phyloP scores from a whole-genome alignment of 108 stramenopile genomes.

The Nannochloropsis salina region DNA sequence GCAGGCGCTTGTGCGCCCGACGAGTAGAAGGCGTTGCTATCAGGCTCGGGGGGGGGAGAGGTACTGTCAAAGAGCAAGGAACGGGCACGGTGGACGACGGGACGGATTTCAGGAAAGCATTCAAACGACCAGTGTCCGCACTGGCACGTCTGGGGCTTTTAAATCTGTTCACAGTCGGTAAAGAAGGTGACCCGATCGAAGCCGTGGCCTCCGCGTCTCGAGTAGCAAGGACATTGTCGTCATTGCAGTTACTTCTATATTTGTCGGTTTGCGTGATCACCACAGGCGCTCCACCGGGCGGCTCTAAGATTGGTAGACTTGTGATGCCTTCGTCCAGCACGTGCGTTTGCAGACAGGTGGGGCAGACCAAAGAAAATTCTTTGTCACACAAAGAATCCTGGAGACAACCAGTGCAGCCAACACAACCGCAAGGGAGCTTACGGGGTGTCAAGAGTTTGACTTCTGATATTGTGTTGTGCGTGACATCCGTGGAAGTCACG shows the following conservation, averaged over 20 bases:
- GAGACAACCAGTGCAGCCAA: neutral
- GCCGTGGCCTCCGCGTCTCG: no score
- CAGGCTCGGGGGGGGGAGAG: neutral
- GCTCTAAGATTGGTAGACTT: neutral
- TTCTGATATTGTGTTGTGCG: neutral
- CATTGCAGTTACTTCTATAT: no score
- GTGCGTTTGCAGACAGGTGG: neutral
- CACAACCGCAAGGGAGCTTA: slow-evolving; percentile 10
- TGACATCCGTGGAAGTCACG: neutral
- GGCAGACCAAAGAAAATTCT: neutral
- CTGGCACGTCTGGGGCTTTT: no score
- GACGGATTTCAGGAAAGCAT: no score
- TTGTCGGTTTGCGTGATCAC: no score
- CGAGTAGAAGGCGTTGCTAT: neutral
- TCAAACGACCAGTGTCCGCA: no score
- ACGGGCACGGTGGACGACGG: no score
- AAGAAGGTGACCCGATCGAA: no score
- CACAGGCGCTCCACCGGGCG: no score
- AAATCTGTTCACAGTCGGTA: no score
- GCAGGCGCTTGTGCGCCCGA: neutral
- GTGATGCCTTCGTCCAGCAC: neutral
- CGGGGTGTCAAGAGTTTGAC: neutral
- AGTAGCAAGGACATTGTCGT: no score
- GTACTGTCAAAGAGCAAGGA: neutral
- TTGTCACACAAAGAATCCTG: neutral